Conservation (phyloP, 2,329 filamentous ascomycete species). For the Fusarium sp. region DNA sequence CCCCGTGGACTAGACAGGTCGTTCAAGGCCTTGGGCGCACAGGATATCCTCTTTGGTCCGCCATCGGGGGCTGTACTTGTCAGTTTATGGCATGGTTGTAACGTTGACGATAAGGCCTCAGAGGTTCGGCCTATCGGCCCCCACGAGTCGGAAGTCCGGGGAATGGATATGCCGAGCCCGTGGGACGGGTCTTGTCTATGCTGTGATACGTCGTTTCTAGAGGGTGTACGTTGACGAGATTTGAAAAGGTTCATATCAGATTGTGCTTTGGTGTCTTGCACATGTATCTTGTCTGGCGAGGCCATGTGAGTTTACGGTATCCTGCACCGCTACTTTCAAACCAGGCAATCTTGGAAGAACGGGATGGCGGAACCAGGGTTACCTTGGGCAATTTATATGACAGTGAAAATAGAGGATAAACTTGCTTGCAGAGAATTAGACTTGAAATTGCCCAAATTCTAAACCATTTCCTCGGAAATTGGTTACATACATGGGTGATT, state of each 20-base stretch:
- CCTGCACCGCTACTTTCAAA: not conserved
- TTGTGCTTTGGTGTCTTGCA: not conserved
- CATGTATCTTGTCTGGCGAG: no score
- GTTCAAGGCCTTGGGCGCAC: slow-evolving; percentile 13
- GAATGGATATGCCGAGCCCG: slow-evolving; percentile 33
- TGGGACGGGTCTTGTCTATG: not conserved
- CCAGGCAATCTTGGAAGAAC: no score
- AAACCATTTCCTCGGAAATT: no score
- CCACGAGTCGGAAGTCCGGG: slow-evolving; percentile 41
- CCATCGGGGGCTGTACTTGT: slow-evolving; percentile 24
- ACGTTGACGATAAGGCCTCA: slow-evolving; percentile 29
- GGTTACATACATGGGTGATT: no score
- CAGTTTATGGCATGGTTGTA: slow-evolving; percentile 13
- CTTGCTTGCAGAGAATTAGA: no score
- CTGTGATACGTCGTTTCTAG: not conserved
- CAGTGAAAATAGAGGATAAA: no score
- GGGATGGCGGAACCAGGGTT: no score
- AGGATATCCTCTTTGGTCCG: slow-evolving; percentile 16
- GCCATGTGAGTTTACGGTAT: no score
- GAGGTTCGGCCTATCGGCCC: slow-evolving; percentile 13
- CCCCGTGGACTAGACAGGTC: slow-evolving; percentile 4
- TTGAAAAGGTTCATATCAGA: not conserved
- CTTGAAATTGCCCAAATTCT: no score
- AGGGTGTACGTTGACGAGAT: not conserved
- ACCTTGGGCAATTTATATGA: no score